Conservation (phyloP, 2,329 filamentous ascomycete genomes). For the Pseudohalonectria lignicola region DNA sequence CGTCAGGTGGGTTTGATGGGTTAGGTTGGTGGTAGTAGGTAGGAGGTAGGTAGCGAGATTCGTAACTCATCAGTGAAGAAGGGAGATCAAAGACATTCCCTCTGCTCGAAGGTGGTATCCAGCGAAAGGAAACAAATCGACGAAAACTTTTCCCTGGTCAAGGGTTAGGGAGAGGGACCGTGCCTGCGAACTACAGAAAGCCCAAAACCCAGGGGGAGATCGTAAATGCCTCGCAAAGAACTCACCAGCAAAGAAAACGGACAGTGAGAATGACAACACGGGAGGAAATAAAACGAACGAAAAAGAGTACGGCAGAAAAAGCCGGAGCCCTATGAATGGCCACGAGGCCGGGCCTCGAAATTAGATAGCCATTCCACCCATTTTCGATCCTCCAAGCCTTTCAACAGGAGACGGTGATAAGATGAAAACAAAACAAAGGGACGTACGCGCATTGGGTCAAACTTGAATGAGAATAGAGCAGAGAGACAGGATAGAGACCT, state of each 20-base stretch:
- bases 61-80: constrained; percentile 4
- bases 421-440: too few species aligned
- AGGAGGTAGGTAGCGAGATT: constrained; percentile 2
- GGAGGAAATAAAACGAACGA: neutral
- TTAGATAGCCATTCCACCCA: constrained; percentile 1
- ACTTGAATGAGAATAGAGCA: too few species aligned
- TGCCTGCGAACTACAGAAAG: constrained; percentile 3
- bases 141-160: constrained; percentile 7
- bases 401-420: neutral
- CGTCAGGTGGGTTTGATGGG: too few species aligned
- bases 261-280: neutral
- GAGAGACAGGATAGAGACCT: too few species aligned
- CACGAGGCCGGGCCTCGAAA: neutral
- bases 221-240: constrained; percentile 3
- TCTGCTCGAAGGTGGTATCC: constrained; percentile 17
- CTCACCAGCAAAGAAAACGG: constrained; percentile 1
- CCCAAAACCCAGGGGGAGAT: constrained; percentile 2
- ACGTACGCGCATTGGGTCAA: too few species aligned
- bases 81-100: constrained; percentile 6
- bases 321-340: neutral
- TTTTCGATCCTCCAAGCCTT: neutral
- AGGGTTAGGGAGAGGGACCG: neutral
- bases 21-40: too few species aligned
- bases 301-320: neutral
- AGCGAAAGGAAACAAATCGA: constrained; percentile 13